Evolutionary conservation across 1,284 basidiomycete species (phyloP).

Genomic region (Cryptococcus sp.): DNA sequence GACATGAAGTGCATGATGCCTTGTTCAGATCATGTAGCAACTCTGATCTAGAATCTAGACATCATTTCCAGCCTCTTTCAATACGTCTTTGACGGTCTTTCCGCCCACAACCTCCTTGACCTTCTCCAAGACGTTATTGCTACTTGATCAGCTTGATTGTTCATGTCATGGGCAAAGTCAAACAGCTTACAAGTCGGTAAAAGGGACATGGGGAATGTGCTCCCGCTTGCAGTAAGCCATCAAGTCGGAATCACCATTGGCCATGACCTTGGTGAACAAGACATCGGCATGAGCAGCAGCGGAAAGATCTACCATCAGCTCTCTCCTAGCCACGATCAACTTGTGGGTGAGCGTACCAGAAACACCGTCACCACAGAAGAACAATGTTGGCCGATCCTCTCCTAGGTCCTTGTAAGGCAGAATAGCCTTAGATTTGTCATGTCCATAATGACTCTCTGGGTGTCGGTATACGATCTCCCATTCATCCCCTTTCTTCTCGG

Average conservation of each 20-base stretch:
- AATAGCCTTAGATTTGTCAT: conserved; percentile 90
- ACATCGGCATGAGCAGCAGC: conserved; percentile 85
- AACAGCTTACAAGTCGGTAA: conserved; percentile 43
- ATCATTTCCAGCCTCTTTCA: conserved; percentile 30
- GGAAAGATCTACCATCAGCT: conserved; percentile 62
- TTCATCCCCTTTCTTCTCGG: conserved; percentile 57
- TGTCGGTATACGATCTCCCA: conserved; percentile 88
- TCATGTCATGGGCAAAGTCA: conserved; percentile 2
- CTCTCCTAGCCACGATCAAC: not conserved
- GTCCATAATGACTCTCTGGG: conserved; percentile 79
- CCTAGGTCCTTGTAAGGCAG: conserved; percentile 73
- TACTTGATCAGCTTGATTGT: conserved; percentile 61
- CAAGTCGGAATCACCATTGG: conserved; percentile 76
- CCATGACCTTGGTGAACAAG: conserved; percentile 79
- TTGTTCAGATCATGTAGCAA: too few relatives aligned
- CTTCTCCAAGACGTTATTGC: conserved; percentile 47
- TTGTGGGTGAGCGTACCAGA: conserved; percentile 68
- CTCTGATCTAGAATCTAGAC: too few relatives aligned
- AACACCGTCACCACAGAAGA: conserved; percentile 95
- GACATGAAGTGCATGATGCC: too few relatives aligned
- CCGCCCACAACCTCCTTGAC: conserved; percentile 64
- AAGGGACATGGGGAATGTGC: conserved; percentile 46
- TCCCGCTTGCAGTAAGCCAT: conserved; percentile 63
- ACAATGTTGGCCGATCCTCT: conserved; percentile 68
- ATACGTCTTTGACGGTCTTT: conserved; percentile 46